phyloP scores from a whole-genome alignment of 2,329 filamentous ascomycete genomes.

The Paecilomyces fulvus region DNA sequence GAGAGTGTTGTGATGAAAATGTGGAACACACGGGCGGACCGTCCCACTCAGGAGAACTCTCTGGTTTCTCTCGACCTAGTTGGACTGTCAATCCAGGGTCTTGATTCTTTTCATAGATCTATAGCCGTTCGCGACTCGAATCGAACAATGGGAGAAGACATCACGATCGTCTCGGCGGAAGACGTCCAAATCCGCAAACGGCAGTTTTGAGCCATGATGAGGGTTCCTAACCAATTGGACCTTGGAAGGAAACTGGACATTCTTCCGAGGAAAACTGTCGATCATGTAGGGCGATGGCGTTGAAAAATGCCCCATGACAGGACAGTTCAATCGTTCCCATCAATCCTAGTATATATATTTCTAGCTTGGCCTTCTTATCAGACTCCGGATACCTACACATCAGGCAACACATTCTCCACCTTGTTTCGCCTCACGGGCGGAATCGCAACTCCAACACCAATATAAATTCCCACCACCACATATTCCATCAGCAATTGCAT shows the following conservation, averaged over 20 bases:
- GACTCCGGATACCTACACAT: not conserved
- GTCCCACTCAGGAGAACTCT: not conserved
- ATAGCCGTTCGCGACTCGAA: not conserved
- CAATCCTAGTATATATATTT: no score
- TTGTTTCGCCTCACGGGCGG: not conserved
- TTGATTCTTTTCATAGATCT: not conserved
- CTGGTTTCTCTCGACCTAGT: not conserved
- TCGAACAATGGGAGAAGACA: not conserved
- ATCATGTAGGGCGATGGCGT: no score
- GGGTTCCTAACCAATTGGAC: no score
- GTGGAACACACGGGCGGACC: not conserved
- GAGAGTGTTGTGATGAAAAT: not conserved
- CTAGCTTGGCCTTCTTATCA: not conserved
- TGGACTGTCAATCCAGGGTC: not conserved
- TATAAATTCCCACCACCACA: conserved; percentile 10
- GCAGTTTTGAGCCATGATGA: no score
- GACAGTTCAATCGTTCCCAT: no score
- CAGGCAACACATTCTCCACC: not conserved
- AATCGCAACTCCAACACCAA: conserved; percentile 9
- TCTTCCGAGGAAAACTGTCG: no score
- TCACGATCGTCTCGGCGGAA: not conserved
- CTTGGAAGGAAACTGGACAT: no score
- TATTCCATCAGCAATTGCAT: conserved; percentile 16
- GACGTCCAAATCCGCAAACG: not conserved
- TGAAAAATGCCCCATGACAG: no score